Base-by-base conservation (phyloP, 176 grass and related monocot species). In the Tillandsia fasciculata region DNA sequence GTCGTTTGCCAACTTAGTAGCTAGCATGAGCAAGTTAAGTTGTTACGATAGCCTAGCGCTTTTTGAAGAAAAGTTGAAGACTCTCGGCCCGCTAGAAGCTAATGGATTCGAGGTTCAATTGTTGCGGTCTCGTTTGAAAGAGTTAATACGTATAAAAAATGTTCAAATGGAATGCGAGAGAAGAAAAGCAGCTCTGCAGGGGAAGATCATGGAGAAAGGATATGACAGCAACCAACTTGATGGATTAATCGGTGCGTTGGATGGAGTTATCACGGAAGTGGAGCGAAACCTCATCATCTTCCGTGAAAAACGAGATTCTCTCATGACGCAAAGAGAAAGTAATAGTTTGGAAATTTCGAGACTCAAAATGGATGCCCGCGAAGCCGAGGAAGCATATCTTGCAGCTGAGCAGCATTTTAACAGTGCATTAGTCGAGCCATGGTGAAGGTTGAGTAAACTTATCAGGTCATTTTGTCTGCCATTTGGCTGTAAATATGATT, bases 31-130 rank as follows among this genome's bases (percentile, higher is more conserved):
- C 14, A 57, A 66, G 47, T 71, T 83, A 17, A 1, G 58, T 50
- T 80, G 87, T 63, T 64, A 61, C 49, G 71, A 88, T n/a, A 52
- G 14, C 71, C 28, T 47, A 24, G 73, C 64, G 14, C 49, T 26
- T 64, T 74, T 92, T 10, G 33, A 85, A 12, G 83, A 77, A 50
- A 80, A 66, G 63, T 61, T 88, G 12, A 56, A 14, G 1, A 28
- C 82, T 53, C 77, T 92, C 22, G 7, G 27, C 10, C 23, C 53
- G 53, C 53, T 92, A 10, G 79, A 80, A 12, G 76, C 26, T 54
- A 83, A 92, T 70, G 89, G 89, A 69, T 92, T 92, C 8, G 14
- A 58, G 58, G 89, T 92, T 50, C 20, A 65, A 42, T 61, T 29
- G 12, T 26, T 92, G 70, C 82, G 69, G 13, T 52, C 18, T 1